These are phyloP conservation scores for Hypoxylon fragiforme DNA, from an alignment of 495 filamentous ascomycete genomes.

Conservation along the genomic window DNA sequence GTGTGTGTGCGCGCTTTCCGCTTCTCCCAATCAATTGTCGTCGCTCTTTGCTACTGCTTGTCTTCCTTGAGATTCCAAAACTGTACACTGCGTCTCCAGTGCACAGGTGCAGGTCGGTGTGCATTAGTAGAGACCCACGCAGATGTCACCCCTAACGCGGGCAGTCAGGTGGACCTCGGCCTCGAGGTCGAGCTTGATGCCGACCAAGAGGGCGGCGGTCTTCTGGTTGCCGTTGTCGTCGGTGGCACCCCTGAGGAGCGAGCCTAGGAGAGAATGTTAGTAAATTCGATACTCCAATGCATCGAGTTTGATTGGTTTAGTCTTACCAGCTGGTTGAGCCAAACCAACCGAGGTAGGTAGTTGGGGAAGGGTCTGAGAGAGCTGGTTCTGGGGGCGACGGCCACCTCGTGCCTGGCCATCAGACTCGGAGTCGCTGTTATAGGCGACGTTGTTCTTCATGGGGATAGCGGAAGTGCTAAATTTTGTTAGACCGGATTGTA, in stretches of 20 bases:
- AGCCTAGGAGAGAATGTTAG: conserved; percentile 20
- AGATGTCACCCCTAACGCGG: conserved; percentile 50
- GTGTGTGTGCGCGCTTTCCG: conserved; percentile 17
- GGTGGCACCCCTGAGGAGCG: conserved; percentile 44
- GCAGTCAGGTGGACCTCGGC: conserved; percentile 52
- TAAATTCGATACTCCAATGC: background rate
- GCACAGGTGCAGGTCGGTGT: too few relatives aligned
- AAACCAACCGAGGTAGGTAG: conserved; percentile 44
- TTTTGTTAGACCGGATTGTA: conserved; percentile 5
- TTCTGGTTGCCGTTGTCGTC: conserved; percentile 50
- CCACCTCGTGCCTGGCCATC: conserved; percentile 36
- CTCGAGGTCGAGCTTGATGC: conserved; percentile 53
- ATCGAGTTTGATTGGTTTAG: background rate
- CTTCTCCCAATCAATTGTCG: conserved; percentile 12
- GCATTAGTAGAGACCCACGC: conserved; percentile 38
- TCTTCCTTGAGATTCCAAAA: conserved; percentile 8
- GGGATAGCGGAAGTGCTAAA: conserved; percentile 29
- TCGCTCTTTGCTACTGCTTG: conserved; percentile 9
- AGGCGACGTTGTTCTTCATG: conserved; percentile 36
- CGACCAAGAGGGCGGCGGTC: conserved; percentile 46
- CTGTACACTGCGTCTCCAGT: background rate
- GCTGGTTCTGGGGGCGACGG: conserved; percentile 31
- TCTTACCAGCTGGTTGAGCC: conserved; percentile 46
- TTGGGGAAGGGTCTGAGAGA: conserved; percentile 32
- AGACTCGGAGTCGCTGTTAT: conserved; percentile 37